Conservation (phyloP, 805 yeast genomes). For the Clavispora vitiphila region DNA sequence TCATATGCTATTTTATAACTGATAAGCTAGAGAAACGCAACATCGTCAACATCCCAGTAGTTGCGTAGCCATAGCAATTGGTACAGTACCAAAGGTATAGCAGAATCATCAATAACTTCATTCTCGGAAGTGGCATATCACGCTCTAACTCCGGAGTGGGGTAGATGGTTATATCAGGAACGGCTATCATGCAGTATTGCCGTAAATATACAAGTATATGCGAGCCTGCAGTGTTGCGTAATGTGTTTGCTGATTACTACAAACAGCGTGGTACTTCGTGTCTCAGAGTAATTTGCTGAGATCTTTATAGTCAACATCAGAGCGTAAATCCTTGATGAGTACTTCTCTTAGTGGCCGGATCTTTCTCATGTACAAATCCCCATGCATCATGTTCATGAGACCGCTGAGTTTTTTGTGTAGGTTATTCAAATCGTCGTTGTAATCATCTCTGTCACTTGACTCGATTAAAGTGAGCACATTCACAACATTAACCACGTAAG, state of each 20-base stretch:
- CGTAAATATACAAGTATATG: not conserved
- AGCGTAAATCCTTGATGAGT: conserved; percentile 49
- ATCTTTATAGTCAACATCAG: conserved; percentile 46
- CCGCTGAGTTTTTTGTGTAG: conserved; percentile 28
- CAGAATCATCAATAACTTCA: too few relatives aligned
- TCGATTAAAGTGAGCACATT: conserved; percentile 13
- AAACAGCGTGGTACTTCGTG: not conserved
- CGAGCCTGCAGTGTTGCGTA: not conserved
- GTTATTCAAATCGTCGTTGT: conserved; percentile 28
- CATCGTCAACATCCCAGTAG: too few relatives aligned
- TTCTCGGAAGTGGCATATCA: too few relatives aligned
- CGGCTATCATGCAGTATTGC: not conserved
- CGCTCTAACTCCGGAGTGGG: not conserved
- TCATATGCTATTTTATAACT: too few relatives aligned
- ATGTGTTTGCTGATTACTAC: too few relatives aligned
- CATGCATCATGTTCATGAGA: conserved; percentile 37
- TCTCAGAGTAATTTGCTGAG: conserved; percentile 35
- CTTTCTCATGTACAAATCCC: conserved; percentile 33
- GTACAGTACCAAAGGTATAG: too few relatives aligned
- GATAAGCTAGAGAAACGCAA: too few relatives aligned
- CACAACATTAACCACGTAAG: conserved; percentile 20
- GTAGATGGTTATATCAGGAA: not conserved
- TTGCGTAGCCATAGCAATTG: too few relatives aligned
- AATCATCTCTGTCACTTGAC: conserved; percentile 7
- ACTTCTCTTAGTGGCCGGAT: conserved; percentile 39